A percentile compares a stretch with the other conserved stretches of the same genome.
phyloP scores from a whole-genome alignment of 768 basidiomycete genomes.

The Auricularia heimuer region DNA sequence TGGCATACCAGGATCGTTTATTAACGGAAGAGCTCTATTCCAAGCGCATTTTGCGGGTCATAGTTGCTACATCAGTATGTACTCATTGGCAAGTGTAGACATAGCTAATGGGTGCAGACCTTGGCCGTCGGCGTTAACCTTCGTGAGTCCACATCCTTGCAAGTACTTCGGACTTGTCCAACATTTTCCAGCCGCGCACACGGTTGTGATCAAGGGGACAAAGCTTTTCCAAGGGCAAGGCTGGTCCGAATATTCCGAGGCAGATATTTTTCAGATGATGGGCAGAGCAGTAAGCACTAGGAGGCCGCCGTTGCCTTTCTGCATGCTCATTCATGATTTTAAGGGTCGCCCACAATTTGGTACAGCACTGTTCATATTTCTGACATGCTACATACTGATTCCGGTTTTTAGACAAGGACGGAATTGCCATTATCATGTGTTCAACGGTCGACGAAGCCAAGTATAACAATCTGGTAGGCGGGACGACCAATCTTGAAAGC shows the following conservation, averaged over 20 bases:
- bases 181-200: conserved; percentile 62
- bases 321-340: neutral
- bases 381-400: neutral
- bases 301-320: neutral
- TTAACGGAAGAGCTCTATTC: conserved; percentile 66
- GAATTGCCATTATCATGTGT: conserved; percentile 75
- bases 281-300: conserved; percentile 66
- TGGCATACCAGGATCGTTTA: conserved; percentile 62
- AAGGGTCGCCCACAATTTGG: conserved; percentile 90
- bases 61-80: conserved; percentile 78
- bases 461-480: conserved; percentile 59
- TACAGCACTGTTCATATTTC: conserved; percentile 13
- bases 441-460: conserved; percentile 62
- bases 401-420: conserved; percentile 56
- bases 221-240: conserved; percentile 61
- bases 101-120: conserved; percentile 43
- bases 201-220: conserved; percentile 89
- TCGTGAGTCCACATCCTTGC: conserved; percentile 38
- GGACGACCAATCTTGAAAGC: conserved; percentile 75
- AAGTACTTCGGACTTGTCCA: neutral
- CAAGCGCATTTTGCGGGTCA: conserved; percentile 49
- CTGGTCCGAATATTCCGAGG: conserved; percentile 76
- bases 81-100: neutral
- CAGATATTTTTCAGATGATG: conserved; percentile 94
- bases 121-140: conserved; percentile 94